A percentile compares a stretch with the other conserved stretches of the same genome.
These are phyloP conservation scores for Calonectria fujianensis DNA, from an alignment of 2,329 filamentous ascomycete species.

Conservation along the genomic window DNA sequence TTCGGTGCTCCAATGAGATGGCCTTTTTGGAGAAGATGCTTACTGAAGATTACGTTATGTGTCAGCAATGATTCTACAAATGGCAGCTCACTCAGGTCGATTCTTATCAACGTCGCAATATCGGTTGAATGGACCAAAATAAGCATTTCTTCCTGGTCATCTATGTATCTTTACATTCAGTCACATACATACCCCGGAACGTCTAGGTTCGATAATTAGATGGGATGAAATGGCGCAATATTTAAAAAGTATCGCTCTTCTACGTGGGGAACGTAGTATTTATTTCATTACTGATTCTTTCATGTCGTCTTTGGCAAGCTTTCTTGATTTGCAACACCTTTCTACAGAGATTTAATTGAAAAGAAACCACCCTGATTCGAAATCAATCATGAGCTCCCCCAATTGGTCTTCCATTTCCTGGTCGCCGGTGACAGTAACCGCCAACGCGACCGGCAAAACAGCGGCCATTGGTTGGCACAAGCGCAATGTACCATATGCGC, in stretches of 20 bases:
- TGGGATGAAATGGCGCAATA: not conserved
- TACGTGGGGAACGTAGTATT: not conserved
- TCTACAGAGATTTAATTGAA: not conserved
- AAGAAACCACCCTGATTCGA: not conserved
- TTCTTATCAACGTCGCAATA: not conserved
- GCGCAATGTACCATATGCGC: not conserved
- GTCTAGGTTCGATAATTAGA: not conserved
- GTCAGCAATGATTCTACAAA: not conserved
- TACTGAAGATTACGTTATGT: not conserved
- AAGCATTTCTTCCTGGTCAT: not conserved
- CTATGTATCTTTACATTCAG: not conserved
- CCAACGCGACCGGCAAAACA: not conserved
- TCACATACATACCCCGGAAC: not conserved
- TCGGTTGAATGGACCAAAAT: not conserved
- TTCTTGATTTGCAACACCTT: not conserved
- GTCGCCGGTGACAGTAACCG: not conserved
- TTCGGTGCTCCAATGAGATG: not conserved
- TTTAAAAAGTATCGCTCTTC: not conserved
- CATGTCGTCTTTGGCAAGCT: not conserved
- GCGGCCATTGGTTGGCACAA: not conserved
- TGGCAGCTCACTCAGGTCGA: not conserved
- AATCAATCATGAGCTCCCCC: not conserved
- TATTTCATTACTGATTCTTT: not conserved
- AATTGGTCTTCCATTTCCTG: not conserved
- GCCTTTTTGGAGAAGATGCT: not conserved